A percentile compares a stretch with the other conserved stretches of the same genome.
phyloP scores from a whole-genome alignment of 805 yeast species.

The Nakazawaea anatomiae region DNA sequence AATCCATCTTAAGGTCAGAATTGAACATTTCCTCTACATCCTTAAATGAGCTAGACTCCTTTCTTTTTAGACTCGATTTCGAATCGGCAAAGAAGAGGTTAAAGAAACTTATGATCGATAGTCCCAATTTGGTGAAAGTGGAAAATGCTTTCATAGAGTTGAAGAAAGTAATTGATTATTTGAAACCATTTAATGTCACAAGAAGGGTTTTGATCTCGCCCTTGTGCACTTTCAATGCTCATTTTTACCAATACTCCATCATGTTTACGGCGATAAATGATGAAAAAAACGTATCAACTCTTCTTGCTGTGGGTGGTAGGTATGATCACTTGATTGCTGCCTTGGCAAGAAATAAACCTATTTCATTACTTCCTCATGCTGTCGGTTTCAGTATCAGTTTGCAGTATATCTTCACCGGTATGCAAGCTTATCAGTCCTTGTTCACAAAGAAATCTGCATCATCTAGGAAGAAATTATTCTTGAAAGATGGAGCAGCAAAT shows the following conservation, averaged over 20 bases:
- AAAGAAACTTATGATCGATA: slow-evolving; percentile 66
- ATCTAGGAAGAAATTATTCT: slow-evolving; percentile 23
- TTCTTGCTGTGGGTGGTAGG: slow-evolving; percentile 91
- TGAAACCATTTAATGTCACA: slow-evolving; percentile 54
- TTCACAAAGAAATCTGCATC: slow-evolving; percentile 14
- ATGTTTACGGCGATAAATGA: slow-evolving; percentile 86
- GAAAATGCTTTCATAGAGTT: slow-evolving; percentile 61
- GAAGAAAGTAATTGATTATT: slow-evolving; percentile 46
- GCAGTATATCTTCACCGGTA: slow-evolving; percentile 52
- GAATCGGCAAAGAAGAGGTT: slow-evolving; percentile 58
- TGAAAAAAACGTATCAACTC: slow-evolving; percentile 38
- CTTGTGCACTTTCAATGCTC: slow-evolving; percentile 73
- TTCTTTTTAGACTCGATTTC: slow-evolving; percentile 71
- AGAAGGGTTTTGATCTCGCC: slow-evolving; percentile 67
- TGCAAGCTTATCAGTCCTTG: slow-evolving; percentile 40
- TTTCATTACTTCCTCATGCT: slow-evolving; percentile 41
- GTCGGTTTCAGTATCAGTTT: slow-evolving; percentile 87
- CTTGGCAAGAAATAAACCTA: slow-evolving; percentile 45
- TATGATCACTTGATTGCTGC: slow-evolving; percentile 70
- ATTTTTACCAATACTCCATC: slow-evolving; percentile 72
- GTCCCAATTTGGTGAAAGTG: slow-evolving; percentile 54
- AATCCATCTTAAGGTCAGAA: slow-evolving; percentile 44
- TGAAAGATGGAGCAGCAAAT: slow-evolving; percentile 27
- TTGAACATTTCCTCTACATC: slow-evolving; percentile 77
- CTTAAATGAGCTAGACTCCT: slow-evolving; percentile 71